Evolutionary conservation across 2,329 filamentous ascomycete species (phyloP), one percentile per base, ranked within the genome.

Genomic region (Parastagonospora nodorum): DNA sequence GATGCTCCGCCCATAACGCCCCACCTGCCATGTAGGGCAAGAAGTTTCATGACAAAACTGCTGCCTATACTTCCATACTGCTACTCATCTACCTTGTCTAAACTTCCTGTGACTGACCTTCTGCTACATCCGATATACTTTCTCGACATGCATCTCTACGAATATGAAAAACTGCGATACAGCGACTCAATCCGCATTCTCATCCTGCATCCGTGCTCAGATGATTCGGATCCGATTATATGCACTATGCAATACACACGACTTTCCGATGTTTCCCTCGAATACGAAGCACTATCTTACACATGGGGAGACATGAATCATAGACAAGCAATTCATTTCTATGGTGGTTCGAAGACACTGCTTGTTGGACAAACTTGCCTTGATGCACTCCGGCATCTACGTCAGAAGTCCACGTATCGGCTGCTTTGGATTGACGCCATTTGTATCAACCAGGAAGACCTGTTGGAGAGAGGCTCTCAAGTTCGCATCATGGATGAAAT

Each of bases 181-280:
- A 9, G 42, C 30, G 41, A 55, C 19, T 55, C 52, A 31, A 49
- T 55, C 38, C 52, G 52, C 15, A 28, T 55, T 27, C 41, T 55
- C 30, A 38, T 43, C 2, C 33, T 55, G 29, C 48, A 51, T 46
- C 41, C 48, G 43, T 49, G 48, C 38, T 30, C 27, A 5, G 35
- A 48, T 12, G 24, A 38, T 27, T 45, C 40, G 28, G 31, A 49
- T 14, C 48, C 51, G 30, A 38, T 54, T 8, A 36, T 15, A 12
- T 50, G 51, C 40, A 54, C 51, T 11, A 47, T 54, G 12, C 46
- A 45, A 43, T 27, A 54, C 43, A 42, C 8, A 41, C 42, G 35
- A 41, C 32, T 55, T 14, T 39, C 19, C 5, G 37, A 28, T 10
- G 37, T 8, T 6, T 39, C 37, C 24, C 24, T 39, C n/a, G 37